A percentile compares a stretch with the other conserved stretches of the same genome.
These are phyloP conservation scores for Penicillium herquei DNA, from an alignment of 495 filamentous ascomycete genomes.

Conservation along the genomic window DNA sequence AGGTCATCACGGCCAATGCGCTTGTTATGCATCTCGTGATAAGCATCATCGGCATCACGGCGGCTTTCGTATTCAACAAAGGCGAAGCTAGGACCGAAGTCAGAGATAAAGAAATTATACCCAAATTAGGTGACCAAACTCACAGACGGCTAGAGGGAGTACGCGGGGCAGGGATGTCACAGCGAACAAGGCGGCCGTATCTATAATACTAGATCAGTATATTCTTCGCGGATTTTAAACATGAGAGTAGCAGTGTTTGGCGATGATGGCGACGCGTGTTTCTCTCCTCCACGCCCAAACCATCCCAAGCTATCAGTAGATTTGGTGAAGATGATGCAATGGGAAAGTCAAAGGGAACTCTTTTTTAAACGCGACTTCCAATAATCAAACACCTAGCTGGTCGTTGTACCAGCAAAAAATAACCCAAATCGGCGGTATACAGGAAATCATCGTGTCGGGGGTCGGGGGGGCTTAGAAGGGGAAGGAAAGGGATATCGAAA, in stretches of 20 bases:
- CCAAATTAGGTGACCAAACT: slow-evolving; percentile 39
- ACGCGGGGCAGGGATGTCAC: slow-evolving; percentile 95
- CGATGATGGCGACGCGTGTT: not conserved
- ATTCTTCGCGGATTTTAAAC: not conserved
- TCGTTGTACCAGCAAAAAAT: not conserved
- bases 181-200: slow-evolving; percentile 97
- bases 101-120: slow-evolving; percentile 12
- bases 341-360: too few relatives aligned
- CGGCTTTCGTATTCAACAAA: slow-evolving; percentile 99
- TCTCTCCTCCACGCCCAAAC: not conserved
- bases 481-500: slow-evolving; percentile 14
- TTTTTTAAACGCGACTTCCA: not conserved
- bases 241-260: not conserved
- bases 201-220: slow-evolving; percentile 40
- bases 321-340: too few relatives aligned
- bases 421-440: slow-evolving; percentile 3
- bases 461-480: slow-evolving; percentile 2
- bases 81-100: slow-evolving; percentile 67
- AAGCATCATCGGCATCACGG: slow-evolving; percentile 98
- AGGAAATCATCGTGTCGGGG: slow-evolving; percentile 17
- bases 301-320: not conserved
- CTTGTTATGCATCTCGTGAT: slow-evolving; percentile 99
- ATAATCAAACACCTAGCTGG: not conserved
- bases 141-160: slow-evolving; percentile 92
- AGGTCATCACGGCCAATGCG: slow-evolving; percentile 94